Conservation (phyloP, 78 protist species). For the Guillardia theta region DNA sequence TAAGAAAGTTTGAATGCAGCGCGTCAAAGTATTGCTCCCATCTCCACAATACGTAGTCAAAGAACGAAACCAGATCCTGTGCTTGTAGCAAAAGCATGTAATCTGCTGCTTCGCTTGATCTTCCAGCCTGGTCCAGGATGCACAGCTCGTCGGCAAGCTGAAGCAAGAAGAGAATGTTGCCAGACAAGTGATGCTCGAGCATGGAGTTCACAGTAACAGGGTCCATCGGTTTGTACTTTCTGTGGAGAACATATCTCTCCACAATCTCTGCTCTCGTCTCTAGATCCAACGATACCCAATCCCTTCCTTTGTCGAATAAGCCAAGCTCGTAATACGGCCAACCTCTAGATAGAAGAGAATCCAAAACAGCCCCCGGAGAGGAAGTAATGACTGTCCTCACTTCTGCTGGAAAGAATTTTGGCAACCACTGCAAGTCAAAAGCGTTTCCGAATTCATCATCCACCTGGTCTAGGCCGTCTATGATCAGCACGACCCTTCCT, state of each 20-base stretch:
- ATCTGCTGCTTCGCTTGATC: background rate
- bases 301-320: background rate
- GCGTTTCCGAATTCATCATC: background rate
- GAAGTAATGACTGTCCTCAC: background rate
- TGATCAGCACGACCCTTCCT: background rate
- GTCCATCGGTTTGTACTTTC: background rate
- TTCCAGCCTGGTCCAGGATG: background rate
- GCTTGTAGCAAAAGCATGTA: background rate
- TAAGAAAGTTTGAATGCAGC: background rate
- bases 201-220: background rate
- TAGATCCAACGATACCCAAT: background rate
- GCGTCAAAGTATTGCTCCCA: background rate
- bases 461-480: background rate
- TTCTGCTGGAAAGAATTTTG: background rate
- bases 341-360: background rate
- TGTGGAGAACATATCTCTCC: background rate
- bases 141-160: slow-evolving; percentile 5
- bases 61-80: background rate
- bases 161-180: background rate
- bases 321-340: background rate
- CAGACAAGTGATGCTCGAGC: background rate
- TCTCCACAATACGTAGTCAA: background rate
- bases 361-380: background rate
- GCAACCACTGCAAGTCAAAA: background rate
- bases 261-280: background rate